These are phyloP conservation scores for Calonectria hawksworthii DNA, from an alignment of 2,329 filamentous ascomycete genomes.

Conservation along the genomic window DNA sequence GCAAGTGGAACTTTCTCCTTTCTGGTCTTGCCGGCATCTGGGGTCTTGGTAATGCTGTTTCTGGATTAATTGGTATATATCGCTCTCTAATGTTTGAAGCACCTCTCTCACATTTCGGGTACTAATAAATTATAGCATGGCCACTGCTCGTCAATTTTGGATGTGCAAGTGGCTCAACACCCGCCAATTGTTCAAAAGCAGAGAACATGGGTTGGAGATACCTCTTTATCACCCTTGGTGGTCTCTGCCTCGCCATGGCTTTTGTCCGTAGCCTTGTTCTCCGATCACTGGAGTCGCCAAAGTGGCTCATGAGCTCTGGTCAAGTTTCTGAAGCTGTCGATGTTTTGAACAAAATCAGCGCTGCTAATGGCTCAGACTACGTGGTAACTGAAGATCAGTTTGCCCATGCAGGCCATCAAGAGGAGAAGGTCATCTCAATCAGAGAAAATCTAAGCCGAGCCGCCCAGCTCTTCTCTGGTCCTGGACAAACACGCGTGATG, in stretches of 20 bases:
- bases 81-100: background rate
- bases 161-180: slow-evolving; percentile 33
- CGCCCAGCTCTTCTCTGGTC: slow-evolving; percentile 15
- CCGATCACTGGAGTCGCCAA: slow-evolving; percentile 57
- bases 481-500: slow-evolving; percentile 18
- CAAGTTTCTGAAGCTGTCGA: slow-evolving; percentile 59
- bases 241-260: slow-evolving; percentile 54
- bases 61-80: slow-evolving; percentile 34
- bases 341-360: slow-evolving; percentile 58
- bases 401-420: background rate
- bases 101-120: background rate
- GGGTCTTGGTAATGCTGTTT: slow-evolving; percentile 36
- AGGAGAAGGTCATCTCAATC: background rate
- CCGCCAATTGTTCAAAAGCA: slow-evolving; percentile 49
- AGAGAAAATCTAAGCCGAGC: slow-evolving; percentile 15
- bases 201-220: slow-evolving; percentile 62
- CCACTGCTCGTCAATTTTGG: slow-evolving; percentile 36
- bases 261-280: slow-evolving; percentile 57
- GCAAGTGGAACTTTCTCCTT: slow-evolving; percentile 32
- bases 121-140: slow-evolving; percentile 29
- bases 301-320: slow-evolving; percentile 56
- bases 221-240: slow-evolving; percentile 56
- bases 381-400: slow-evolving; percentile 9
- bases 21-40: slow-evolving; percentile 34
- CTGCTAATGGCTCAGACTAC: slow-evolving; percentile 37